A percentile compares a stretch with the other conserved stretches of the same genome.
These are phyloP conservation scores for Tuber microsphaerosporum DNA, from an alignment of 495 filamentous ascomycete species.

Conservation along the genomic window DNA sequence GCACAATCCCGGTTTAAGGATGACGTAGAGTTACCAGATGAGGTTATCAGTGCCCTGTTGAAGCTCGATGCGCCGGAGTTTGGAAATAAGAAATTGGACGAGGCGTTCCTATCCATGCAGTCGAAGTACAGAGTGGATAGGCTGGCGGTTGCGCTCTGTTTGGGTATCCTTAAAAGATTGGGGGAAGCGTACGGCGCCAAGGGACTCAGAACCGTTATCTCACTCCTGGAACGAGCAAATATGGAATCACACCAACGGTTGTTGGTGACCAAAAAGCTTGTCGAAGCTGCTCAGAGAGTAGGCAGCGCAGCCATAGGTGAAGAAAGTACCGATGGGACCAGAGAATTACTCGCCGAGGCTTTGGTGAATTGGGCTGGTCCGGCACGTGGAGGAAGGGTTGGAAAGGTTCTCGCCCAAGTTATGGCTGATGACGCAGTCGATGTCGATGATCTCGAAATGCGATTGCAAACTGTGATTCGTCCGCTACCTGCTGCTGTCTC, in stretches of 20 bases:
- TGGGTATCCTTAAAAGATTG: conserved; percentile 60
- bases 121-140: conserved; percentile 62
- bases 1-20: conserved; percentile 60
- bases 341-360: conserved; percentile 57
- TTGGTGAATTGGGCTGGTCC: conserved; percentile 56
- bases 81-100: conserved; percentile 34
- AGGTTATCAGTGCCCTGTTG: conserved; percentile 61
- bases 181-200: conserved; percentile 53
- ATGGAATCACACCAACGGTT: conserved; percentile 57
- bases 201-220: conserved; percentile 53
- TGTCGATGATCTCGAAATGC: conserved; percentile 61
- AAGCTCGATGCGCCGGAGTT: conserved; percentile 46
- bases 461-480: conserved; percentile 59
- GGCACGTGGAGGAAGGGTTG: conserved; percentile 47
- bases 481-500: conserved; percentile 33
- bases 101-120: conserved; percentile 57
- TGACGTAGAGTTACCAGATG: conserved; percentile 52
- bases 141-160: conserved; percentile 62
- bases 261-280: conserved; percentile 56
- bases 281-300: conserved; percentile 53
- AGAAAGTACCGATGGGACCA: conserved; percentile 43
- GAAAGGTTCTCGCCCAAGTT: conserved; percentile 53
- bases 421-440: conserved; percentile 58
- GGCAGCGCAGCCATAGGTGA: conserved; percentile 46
- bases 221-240: conserved; percentile 55